Evolutionary conservation across 352 stramenopile genomes (phyloP).

Genomic region (Chrysophaeum taylorii): DNA sequence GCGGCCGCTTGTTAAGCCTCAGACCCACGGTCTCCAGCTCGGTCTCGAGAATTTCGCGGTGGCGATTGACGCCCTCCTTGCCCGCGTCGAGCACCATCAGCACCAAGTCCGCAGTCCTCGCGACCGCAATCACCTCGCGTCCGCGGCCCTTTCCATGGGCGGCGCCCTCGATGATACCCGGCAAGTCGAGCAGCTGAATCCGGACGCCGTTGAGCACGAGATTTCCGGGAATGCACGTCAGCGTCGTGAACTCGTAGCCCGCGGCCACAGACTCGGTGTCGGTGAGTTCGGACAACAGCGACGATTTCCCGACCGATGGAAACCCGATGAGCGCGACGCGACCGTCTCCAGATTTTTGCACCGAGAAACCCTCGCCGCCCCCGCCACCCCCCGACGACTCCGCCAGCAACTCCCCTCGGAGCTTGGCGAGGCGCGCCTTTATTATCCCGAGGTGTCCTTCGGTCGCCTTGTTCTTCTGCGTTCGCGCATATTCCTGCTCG

Average conservation of each 20-base stretch:
- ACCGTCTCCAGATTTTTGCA: conserved; percentile 82
- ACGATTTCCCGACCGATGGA: conserved; percentile 95
- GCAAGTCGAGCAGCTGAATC: conserved; percentile 70
- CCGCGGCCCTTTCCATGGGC: conserved; percentile 92
- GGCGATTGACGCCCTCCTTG: conserved; percentile 77
- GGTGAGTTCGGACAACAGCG: conserved; percentile 89
- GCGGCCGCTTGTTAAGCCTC: conserved; percentile 90
- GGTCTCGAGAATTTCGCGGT: conserved; percentile 97
- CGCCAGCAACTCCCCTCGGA: conserved; percentile 84
- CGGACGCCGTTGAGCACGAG: conserved; percentile 84
- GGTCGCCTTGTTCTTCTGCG: conserved; percentile 96
- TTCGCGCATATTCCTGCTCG: conserved; percentile 70
- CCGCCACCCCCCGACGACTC: conserved; percentile 49
- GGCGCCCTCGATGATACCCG: conserved; percentile 95
- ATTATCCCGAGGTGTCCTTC: conserved; percentile 69
- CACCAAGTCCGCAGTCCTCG: conserved; percentile 94
- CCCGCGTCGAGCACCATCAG: conserved; percentile 92
- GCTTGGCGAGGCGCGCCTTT: conserved; percentile 97
- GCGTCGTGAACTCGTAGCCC: conserved; percentile 97
- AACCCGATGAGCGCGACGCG: conserved; percentile 95
- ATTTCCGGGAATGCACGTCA: conserved; percentile 94
- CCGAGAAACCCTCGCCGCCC: conserved; percentile 67
- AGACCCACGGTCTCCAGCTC: conserved; percentile 98
- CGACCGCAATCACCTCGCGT: conserved; percentile 89
- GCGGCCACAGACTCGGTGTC: conserved; percentile 86